Conservation (phyloP, 352 stramenopile species). For the Elongisporangium anandrum region DNA sequence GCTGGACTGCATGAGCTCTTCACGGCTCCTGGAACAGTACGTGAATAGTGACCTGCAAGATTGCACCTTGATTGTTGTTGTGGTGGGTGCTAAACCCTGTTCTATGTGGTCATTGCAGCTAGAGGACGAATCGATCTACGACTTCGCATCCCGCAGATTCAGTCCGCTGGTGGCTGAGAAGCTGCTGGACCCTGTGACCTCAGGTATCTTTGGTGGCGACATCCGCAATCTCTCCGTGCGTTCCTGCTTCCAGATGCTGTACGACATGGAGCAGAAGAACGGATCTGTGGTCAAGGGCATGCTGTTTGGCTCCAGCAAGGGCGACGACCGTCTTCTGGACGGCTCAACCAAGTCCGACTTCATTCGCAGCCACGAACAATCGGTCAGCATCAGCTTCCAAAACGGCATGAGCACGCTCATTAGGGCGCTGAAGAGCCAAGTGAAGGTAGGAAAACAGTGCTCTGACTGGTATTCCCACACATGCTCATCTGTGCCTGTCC, state of each 20-base stretch:
- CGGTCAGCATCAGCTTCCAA: conserved; percentile 84
- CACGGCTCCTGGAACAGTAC: conserved; percentile 21
- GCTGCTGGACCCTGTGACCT: conserved; percentile 76
- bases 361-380: conserved; percentile 56
- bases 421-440: conserved; percentile 30
- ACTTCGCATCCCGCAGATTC: conserved; percentile 74
- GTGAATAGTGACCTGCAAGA: background rate
- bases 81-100: background rate
- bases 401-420: conserved; percentile 77
- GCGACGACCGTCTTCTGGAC: conserved; percentile 52
- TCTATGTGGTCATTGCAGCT: conserved; percentile 6
- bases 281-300: conserved; percentile 78
- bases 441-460: conserved; percentile 20
- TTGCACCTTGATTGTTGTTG: too few relatives aligned
- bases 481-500: too few relatives aligned
- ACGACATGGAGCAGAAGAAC: conserved; percentile 70
- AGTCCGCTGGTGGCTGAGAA: conserved; percentile 71
- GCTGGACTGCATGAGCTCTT: conserved; percentile 71
- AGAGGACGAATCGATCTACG: conserved; percentile 79
- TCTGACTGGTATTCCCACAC: too few relatives aligned
- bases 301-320: conserved; percentile 34
- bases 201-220: conserved; percentile 86
- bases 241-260: conserved; percentile 75
- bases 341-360: conserved; percentile 69
- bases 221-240: conserved; percentile 73